phyloP scores from a whole-genome alignment of 2,329 filamentous ascomycete species.

The Stromatinia cepivora region DNA sequence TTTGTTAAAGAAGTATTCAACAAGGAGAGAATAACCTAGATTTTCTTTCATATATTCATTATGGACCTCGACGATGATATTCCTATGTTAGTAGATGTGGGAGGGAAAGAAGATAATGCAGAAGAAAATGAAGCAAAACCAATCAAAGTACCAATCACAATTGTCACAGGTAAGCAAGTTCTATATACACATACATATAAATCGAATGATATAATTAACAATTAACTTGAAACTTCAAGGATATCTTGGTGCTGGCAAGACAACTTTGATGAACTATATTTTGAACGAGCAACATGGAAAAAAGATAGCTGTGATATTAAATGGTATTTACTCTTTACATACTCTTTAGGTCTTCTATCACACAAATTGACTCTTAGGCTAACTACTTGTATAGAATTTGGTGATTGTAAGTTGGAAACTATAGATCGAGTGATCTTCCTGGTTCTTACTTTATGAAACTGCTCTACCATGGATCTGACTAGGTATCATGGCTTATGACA shows the following conservation, averaged over 20 bases:
- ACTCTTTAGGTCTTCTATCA: not conserved
- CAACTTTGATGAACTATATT: slow-evolving; percentile 93
- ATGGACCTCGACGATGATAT: slow-evolving; percentile 67
- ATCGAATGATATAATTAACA: slow-evolving; percentile 2
- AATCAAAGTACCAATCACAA: slow-evolving; percentile 78
- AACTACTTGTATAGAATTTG: slow-evolving; percentile 61
- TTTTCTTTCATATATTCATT: slow-evolving; percentile 26
- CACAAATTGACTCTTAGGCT: slow-evolving; percentile 21
- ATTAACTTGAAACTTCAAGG: slow-evolving; percentile 46
- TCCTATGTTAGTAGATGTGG: slow-evolving; percentile 60
- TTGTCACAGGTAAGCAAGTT: slow-evolving; percentile 70
- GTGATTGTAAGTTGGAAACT: slow-evolving; percentile 62
- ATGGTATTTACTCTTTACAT: slow-evolving; percentile 56
- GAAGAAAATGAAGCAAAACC: slow-evolving; percentile 51
- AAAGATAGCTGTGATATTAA: slow-evolving; percentile 96
- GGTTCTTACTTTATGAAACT: not conserved
- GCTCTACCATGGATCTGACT: not conserved
- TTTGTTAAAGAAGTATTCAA: not conserved
- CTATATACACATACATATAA: not conserved
- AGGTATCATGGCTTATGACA: not conserved
- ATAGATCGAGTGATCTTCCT: slow-evolving; percentile 9
- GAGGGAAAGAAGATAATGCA: slow-evolving; percentile 40
- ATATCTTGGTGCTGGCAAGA: slow-evolving; percentile 94
- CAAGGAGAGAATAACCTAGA: not conserved
- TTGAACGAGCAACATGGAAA: slow-evolving; percentile 93